Percentiles rank a stretch among this genome's conserved stretches.
Evolutionary conservation across 768 basidiomycete species (phyloP).

Genomic region (Butyriboletus loyo): DNA sequence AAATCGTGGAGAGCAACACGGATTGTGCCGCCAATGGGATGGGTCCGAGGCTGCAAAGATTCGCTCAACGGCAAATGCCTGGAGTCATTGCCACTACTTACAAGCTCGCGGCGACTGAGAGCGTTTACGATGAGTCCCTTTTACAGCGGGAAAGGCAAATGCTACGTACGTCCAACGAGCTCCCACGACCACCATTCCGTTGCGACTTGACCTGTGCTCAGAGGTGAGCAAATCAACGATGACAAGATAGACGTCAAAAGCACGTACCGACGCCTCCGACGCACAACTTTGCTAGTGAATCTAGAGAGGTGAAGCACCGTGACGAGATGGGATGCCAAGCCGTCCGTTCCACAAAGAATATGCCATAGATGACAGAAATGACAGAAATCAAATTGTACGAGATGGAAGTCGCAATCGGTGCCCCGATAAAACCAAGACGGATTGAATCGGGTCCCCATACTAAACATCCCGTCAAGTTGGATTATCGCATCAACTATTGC

Average conservation of each 20-base stretch:
- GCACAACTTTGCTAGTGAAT: conserved; percentile 70
- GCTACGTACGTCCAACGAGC: conserved; percentile 50
- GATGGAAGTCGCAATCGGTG: conserved; percentile 84
- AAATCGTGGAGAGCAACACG: conserved; percentile 71
- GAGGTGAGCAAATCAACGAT: background rate
- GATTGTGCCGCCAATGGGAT: conserved; percentile 84
- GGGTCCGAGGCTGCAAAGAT: conserved; percentile 63
- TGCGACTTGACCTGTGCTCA: conserved; percentile 60
- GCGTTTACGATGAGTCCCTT: conserved; percentile 1
- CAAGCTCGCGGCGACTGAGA: conserved; percentile 51
- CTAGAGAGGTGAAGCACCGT: conserved; percentile 62
- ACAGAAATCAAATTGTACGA: conserved; percentile 80
- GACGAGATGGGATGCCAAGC: conserved; percentile 83
- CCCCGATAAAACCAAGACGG: conserved; percentile 86
- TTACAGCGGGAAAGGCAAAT: background rate
- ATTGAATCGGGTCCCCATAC: conserved; percentile 86
- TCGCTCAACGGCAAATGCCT: conserved; percentile 12
- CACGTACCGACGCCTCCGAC: conserved; percentile 70
- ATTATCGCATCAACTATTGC: background rate
- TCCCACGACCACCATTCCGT: conserved; percentile 99
- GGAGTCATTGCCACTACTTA: conserved; percentile 23
- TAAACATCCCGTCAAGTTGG: conserved; percentile 55
- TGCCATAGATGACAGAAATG: conserved; percentile 58
- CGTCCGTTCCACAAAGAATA: conserved; percentile 59
- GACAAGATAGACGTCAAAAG: background rate